A percentile compares a stretch with the other conserved stretches of the same genome.
Evolutionary conservation across 306 rosid species (phyloP).

Genomic region (Prunus dulcis): DNA sequence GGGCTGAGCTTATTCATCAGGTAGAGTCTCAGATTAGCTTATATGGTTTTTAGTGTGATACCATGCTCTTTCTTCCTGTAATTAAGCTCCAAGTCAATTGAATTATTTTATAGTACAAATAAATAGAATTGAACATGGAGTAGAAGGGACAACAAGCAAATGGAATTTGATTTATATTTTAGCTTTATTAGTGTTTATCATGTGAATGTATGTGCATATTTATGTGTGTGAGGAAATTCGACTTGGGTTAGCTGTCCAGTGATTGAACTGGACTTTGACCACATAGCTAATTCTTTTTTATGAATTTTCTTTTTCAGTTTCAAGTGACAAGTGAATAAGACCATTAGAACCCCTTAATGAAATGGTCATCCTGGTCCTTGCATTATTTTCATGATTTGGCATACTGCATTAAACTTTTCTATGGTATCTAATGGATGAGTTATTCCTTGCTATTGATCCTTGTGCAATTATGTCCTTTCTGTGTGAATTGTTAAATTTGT

Average conservation of each 20-base stretch:
- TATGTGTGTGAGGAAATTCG: background rate
- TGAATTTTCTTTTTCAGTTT: background rate
- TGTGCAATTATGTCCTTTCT: background rate
- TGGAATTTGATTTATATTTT: no score
- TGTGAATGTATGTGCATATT: background rate
- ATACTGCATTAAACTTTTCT: background rate
- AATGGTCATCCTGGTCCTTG: slow-evolving; percentile 4
- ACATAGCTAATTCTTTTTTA: background rate
- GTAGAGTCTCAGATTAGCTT: slow-evolving; percentile 46
- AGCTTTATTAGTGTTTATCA: background rate
- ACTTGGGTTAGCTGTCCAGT: no score
- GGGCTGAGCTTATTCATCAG: slow-evolving; percentile 61
- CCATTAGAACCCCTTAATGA: background rate
- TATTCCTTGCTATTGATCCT: background rate
- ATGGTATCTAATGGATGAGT: background rate
- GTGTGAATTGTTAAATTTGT: background rate
- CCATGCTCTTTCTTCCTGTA: background rate
- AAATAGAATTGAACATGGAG: background rate
- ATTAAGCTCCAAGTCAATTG: background rate
- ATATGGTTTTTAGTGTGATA: slow-evolving; percentile 1
- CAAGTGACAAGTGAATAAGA: background rate
- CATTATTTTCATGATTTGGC: background rate
- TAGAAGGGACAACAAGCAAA: background rate
- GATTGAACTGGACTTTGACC: no score
- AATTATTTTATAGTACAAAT: background rate